phyloP scores from a whole-genome alignment of 1,139 yeast genomes.

The Geotrichum klebahnii region DNA sequence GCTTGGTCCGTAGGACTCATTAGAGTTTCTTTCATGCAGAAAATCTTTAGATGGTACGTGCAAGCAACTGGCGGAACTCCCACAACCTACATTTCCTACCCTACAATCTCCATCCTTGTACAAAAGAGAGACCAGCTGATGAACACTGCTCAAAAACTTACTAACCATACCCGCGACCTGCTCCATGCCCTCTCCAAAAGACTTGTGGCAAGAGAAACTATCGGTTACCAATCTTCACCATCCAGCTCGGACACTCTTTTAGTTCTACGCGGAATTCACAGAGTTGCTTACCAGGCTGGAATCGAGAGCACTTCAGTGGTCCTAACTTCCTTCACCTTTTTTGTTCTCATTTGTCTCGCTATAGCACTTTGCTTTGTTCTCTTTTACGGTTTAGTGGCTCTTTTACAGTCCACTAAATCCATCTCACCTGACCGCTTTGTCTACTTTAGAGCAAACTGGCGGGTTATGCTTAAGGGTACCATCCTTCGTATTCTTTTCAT shows the following conservation, averaged over 20 bases:
- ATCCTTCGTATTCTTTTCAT: slow-evolving; percentile 63
- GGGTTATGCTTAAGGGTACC: slow-evolving; percentile 77
- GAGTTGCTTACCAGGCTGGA: slow-evolving; percentile 80
- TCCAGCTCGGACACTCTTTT: slow-evolving; percentile 28
- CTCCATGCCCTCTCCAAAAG: slow-evolving; percentile 11
- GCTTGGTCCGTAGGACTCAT: slow-evolving; percentile 95
- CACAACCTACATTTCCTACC: slow-evolving; percentile 55
- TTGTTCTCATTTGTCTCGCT: slow-evolving; percentile 57
- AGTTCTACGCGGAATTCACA: slow-evolving; percentile 83
- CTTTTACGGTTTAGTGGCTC: slow-evolving; percentile 23
- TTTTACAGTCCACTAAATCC: slow-evolving; percentile 11
- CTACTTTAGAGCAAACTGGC: slow-evolving; percentile 68
- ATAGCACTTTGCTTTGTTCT: slow-evolving; percentile 31
- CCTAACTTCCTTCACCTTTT: slow-evolving; percentile 80
- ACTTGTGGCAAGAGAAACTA: slow-evolving; percentile 10
- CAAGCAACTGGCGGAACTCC: slow-evolving; percentile 92
- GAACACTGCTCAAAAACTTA: background rate
- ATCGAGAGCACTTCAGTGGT: slow-evolving; percentile 83
- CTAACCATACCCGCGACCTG: slow-evolving; percentile 12
- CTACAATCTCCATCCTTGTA: slow-evolving; percentile 62
- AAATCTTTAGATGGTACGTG: slow-evolving; percentile 87
- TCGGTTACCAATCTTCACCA: slow-evolving; percentile 20
- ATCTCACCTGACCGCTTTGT: slow-evolving; percentile 41
- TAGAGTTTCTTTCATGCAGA: slow-evolving; percentile 69
- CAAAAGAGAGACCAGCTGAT: slow-evolving; percentile 48